phyloP scores from a whole-genome alignment of 2,329 filamentous ascomycete genomes.

The Cladosporium sp. region DNA sequence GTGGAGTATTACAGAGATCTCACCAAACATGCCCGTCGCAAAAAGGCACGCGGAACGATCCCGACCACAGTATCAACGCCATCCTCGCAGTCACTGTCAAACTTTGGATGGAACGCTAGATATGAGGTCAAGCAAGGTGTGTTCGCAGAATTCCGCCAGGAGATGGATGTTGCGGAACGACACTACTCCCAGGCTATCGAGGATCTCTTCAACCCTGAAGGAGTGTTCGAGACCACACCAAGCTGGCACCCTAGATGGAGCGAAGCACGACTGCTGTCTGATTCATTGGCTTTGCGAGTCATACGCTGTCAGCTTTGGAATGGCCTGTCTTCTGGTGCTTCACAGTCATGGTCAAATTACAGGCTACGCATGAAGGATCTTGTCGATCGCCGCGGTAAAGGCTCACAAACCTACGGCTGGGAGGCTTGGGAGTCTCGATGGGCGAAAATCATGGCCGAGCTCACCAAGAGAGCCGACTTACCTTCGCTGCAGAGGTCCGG shows the following conservation, averaged over 20 bases:
- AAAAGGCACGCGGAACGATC: conserved; percentile 71
- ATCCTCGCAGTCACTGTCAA: conserved; percentile 79
- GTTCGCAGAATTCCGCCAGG: conserved; percentile 88
- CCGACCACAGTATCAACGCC: conserved; percentile 68
- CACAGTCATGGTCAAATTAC: conserved; percentile 76
- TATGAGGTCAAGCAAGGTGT: conserved; percentile 93
- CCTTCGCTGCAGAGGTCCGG: conserved; percentile 35
- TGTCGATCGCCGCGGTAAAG: conserved; percentile 76
- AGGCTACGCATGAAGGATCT: conserved; percentile 69
- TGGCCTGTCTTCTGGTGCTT: conserved; percentile 72
- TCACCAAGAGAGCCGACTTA: conserved; percentile 52
- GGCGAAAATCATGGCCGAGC: conserved; percentile 58
- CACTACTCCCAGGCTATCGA: conserved; percentile 88
- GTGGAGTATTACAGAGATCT: conserved; percentile 92
- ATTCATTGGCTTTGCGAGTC: conserved; percentile 73
- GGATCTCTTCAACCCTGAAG: conserved; percentile 70
- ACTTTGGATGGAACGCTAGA: conserved; percentile 84
- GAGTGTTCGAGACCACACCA: conserved; percentile 78
- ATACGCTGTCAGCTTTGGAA: conserved; percentile 80
- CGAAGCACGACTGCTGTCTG: conserved; percentile 82
- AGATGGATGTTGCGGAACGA: conserved; percentile 80
- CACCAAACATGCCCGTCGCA: conserved; percentile 85
- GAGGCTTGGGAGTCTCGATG: conserved; percentile 84
- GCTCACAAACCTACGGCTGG: conserved; percentile 87
- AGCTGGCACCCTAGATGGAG: conserved; percentile 90